phyloP scores from a whole-genome alignment of 768 basidiomycete genomes.

The Boletus edulis region DNA sequence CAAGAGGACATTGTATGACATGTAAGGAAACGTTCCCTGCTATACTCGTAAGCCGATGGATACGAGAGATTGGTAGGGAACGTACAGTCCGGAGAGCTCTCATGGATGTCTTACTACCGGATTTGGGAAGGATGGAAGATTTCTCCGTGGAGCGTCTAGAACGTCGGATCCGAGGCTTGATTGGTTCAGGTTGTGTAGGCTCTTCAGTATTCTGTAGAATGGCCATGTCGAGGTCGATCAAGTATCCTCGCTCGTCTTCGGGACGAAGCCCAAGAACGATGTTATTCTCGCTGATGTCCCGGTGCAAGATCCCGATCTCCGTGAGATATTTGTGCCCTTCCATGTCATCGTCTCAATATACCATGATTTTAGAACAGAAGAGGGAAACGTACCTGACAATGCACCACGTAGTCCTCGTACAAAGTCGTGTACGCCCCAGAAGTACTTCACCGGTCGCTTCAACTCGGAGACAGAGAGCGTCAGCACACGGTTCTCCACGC shows the following conservation, averaged over 20 bases:
- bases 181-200: background rate
- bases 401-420: background rate
- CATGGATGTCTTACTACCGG: too few species aligned
- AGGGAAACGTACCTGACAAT: background rate
- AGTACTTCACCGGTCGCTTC: background rate
- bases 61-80: too few species aligned
- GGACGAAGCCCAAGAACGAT: background rate
- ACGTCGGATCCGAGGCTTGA: too few species aligned
- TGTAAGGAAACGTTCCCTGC: conserved; percentile 1
- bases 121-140: too few species aligned
- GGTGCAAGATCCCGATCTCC: background rate
- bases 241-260: conserved; percentile 18
- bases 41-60: too few species aligned
- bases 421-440: conserved; percentile 1
- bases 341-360: background rate
- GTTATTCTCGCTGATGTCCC: conserved; percentile 1
- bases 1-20: background rate
- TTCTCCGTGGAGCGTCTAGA: too few species aligned
- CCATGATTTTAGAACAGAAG: background rate
- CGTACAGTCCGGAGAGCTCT: too few species aligned
- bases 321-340: background rate
- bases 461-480: background rate
- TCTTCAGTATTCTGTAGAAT: background rate
- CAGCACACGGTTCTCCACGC: background rate
- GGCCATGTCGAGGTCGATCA: conserved; percentile 32